These are phyloP conservation scores for Aspergillus transmontanensis DNA, from an alignment of 2,329 filamentous ascomycete genomes.

Conservation along the genomic window DNA sequence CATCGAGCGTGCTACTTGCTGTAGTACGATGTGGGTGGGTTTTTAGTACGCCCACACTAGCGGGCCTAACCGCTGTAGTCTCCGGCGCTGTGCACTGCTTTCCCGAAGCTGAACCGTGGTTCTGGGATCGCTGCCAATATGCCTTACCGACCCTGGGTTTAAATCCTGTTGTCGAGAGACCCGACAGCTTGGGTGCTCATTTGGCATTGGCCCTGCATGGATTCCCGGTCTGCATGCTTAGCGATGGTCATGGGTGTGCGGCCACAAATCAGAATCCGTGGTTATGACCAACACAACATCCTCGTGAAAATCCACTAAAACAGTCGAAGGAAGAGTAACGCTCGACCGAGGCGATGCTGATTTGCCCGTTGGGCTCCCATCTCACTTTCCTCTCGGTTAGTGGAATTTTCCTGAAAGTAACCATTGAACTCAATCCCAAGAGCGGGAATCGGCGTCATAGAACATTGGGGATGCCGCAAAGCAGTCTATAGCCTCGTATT, in stretches of 20 bases:
- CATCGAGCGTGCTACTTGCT: neutral
- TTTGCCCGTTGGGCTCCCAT: neutral
- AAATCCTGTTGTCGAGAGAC: conserved; percentile 18
- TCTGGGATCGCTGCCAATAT: conserved; percentile 33
- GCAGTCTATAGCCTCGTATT: neutral
- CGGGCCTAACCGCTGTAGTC: conserved; percentile 28
- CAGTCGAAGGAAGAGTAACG: neutral
- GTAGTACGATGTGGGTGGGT: conserved; percentile 3
- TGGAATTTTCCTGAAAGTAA: neutral
- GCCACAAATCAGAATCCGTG: neutral
- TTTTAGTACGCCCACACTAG: conserved; percentile 20
- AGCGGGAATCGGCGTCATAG: neutral
- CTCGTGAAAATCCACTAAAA: neutral
- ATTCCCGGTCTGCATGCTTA: conserved; percentile 19
- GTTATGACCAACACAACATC: neutral
- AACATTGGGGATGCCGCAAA: neutral
- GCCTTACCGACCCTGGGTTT: conserved; percentile 8
- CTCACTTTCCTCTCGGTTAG: neutral
- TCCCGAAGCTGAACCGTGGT: conserved; percentile 39
- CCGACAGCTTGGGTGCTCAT: conserved; percentile 30
- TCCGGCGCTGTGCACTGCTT: conserved; percentile 20
- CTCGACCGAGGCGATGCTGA: neutral
- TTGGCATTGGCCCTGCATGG: conserved; percentile 25
- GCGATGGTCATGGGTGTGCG: conserved; percentile 3
- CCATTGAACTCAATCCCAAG: neutral